Conservation (phyloP, 148 eudicot genomes). For the Arctostaphylos glauca region DNA sequence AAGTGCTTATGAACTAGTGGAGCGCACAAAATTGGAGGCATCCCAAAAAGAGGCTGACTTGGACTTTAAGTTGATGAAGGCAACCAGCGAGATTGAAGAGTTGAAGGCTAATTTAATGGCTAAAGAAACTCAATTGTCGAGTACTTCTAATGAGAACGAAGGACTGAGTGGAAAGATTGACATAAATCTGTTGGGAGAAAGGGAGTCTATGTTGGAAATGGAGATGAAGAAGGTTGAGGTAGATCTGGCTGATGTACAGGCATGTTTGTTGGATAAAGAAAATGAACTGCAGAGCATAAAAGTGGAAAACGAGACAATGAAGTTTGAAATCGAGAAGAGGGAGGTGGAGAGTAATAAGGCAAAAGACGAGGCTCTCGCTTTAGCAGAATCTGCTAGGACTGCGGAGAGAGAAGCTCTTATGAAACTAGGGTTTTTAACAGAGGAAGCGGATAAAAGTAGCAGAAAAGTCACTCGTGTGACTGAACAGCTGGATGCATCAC, state of each 20-base stretch:
- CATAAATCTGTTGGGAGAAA: conserved; percentile 22
- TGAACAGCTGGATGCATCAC: conserved; percentile 74
- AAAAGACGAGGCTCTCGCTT: conserved; percentile 40
- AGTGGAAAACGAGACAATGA: conserved; percentile 63
- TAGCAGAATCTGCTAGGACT: conserved; percentile 54
- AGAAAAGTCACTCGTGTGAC: conserved; percentile 41
- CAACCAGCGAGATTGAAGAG: conserved; percentile 43
- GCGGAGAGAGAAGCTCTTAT: conserved; percentile 64
- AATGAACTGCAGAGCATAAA: conserved; percentile 33
- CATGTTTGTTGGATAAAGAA: conserved; percentile 50
- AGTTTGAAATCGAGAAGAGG: conserved; percentile 42
- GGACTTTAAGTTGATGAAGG: conserved; percentile 41
- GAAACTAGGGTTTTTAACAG: conserved; percentile 58
- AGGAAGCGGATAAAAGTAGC: conserved; percentile 68
- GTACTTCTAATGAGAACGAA: conserved; percentile 33
- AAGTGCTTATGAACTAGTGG: conserved; percentile 66
- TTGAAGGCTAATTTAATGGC: conserved; percentile 41
- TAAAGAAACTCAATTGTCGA: conserved; percentile 35
- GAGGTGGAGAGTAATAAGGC: conserved; percentile 37
- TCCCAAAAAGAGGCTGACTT: conserved; percentile 47
- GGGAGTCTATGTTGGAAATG: conserved; percentile 30
- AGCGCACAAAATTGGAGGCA: conserved; percentile 55
- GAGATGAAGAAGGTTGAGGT: conserved; percentile 47
- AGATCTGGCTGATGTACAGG: conserved; percentile 38
- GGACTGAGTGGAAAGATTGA: conserved; percentile 28